A percentile compares a stretch with the other conserved stretches of the same genome.
phyloP scores from a whole-genome alignment of 1,139 yeast species.

The Arxiozyma slooffiae region DNA sequence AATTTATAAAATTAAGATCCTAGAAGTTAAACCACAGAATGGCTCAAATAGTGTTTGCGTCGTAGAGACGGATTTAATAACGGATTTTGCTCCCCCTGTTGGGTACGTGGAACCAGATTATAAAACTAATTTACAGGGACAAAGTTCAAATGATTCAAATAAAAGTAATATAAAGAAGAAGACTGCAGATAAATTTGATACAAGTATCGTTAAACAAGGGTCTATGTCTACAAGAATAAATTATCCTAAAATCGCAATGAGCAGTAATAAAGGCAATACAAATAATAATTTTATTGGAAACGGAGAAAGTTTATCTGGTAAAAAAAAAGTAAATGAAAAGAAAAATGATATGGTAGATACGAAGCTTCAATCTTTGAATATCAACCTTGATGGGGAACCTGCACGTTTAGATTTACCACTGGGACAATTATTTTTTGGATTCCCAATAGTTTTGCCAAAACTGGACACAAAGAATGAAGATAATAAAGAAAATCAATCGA shows the following conservation, averaged over 20 bases:
- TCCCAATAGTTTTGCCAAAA: constrained; percentile 66
- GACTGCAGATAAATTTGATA: constrained; percentile 25
- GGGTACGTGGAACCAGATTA: constrained; percentile 91
- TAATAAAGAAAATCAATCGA: constrained; percentile 26
- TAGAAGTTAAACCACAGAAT: constrained; percentile 80
- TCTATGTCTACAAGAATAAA: constrained; percentile 74
- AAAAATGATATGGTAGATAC: constrained; percentile 9
- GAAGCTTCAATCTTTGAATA: constrained; percentile 3
- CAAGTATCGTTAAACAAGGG: constrained; percentile 39
- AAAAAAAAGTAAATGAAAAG: constrained; percentile 28
- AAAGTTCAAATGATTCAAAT: constrained; percentile 10
- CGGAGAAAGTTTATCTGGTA: constrained; percentile 71
- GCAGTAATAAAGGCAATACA: constrained; percentile 28
- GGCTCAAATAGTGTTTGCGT: constrained; percentile 67
- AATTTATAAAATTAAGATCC: constrained; percentile 67
- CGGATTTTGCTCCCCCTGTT: constrained; percentile 97
- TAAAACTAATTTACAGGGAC: constrained; percentile 12
- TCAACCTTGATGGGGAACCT: constrained; percentile 44
- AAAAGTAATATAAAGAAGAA: constrained; percentile 14
- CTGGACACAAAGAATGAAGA: constrained; percentile 36
- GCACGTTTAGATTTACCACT: constrained; percentile 66
- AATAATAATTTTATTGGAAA: constrained; percentile 43
- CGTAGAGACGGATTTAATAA: constrained; percentile 91
- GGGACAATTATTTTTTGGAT: constrained; percentile 89
- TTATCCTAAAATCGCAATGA: constrained; percentile 50